A percentile compares a stretch with the other conserved stretches of the same genome.
Evolutionary conservation across 257 asterid species (phyloP).

Genomic region (Solanum tarapatanum): DNA sequence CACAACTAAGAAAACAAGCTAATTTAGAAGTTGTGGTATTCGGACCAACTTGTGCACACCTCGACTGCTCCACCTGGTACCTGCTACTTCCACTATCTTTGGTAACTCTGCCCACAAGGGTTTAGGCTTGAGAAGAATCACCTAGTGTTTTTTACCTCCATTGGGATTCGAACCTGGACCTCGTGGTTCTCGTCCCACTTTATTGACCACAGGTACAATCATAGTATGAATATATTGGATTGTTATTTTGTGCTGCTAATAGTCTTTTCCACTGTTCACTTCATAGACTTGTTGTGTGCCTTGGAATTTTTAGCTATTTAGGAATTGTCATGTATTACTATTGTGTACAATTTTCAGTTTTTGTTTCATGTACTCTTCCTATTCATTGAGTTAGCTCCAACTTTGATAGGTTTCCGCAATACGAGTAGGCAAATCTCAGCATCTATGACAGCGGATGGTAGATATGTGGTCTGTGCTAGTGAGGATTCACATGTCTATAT

Average conservation of each 20-base stretch:
- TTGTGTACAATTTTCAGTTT: neutral
- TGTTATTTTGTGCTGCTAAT: neutral
- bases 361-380: neutral
- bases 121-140: neutral
- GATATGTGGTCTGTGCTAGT: constrained; percentile 75
- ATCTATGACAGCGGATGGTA: constrained; percentile 72
- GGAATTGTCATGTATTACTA: neutral
- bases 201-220: neutral
- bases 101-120: neutral
- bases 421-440: constrained; percentile 90
- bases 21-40: neutral
- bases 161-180: neutral
- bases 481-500: constrained; percentile 88
- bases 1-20: neutral
- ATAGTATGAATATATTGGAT: neutral
- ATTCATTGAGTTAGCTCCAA: neutral
- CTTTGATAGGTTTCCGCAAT: constrained; percentile 67
- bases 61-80: neutral
- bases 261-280: neutral
- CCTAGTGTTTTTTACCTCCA: neutral
- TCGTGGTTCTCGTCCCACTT: neutral
- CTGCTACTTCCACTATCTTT: neutral
- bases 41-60: neutral
- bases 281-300: neutral
- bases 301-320: neutral